Conservation (phyloP, 805 yeast genomes). For the Naumovozyma baii region DNA sequence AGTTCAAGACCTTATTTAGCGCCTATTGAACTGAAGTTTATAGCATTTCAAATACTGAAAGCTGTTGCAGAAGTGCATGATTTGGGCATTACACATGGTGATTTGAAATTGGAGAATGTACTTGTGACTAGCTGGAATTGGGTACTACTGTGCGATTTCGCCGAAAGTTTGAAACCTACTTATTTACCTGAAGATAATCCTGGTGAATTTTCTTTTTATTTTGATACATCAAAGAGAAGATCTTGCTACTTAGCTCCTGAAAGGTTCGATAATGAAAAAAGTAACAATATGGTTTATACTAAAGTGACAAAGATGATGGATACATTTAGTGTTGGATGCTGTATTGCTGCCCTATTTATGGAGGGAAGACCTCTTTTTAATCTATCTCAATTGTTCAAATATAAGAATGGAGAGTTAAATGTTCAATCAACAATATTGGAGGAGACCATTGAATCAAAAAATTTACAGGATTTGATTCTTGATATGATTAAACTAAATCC, state of each 20-base stretch:
- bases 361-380: slow-evolving; percentile 87
- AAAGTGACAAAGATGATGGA: slow-evolving; percentile 61
- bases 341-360: slow-evolving; percentile 75
- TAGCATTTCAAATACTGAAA: slow-evolving; percentile 68
- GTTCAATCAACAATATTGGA: slow-evolving; percentile 33
- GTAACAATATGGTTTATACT: slow-evolving; percentile 4
- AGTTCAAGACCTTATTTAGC: slow-evolving; percentile 82
- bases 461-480: slow-evolving; percentile 45
- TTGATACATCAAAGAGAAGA: slow-evolving; percentile 81
- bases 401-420: slow-evolving; percentile 53
- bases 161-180: slow-evolving; percentile 66
- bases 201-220: slow-evolving; percentile 80
- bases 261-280: slow-evolving; percentile 42
- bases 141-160: slow-evolving; percentile 74
- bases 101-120: slow-evolving; percentile 82
- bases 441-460: slow-evolving; percentile 38
- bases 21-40: slow-evolving; percentile 71
- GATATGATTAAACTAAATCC: slow-evolving; percentile 64
- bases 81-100: slow-evolving; percentile 67
- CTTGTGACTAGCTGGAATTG: slow-evolving; percentile 84
- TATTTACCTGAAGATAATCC: slow-evolving; percentile 89
- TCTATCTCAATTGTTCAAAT: slow-evolving; percentile 77
- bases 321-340: slow-evolving; percentile 75
- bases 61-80: slow-evolving; percentile 57
- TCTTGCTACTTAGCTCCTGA: slow-evolving; percentile 93